Evolutionary conservation across 495 filamentous ascomycete species (phyloP), one percentile per base, ranked within the genome.

Genomic region (Talaromyces wortmannii): DNA sequence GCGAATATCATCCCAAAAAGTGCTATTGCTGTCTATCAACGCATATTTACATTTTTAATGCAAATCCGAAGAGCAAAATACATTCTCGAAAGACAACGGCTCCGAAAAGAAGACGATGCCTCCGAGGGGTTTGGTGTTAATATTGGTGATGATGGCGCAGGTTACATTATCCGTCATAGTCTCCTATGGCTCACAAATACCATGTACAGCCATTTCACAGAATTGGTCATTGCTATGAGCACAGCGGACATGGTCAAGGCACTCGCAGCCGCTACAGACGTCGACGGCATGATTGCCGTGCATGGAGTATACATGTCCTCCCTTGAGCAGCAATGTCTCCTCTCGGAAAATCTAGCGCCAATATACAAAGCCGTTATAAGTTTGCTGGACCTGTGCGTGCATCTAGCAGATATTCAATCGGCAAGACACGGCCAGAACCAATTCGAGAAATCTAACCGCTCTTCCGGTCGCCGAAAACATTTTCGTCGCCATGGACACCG

Each of bases 181-280:
- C 74, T 96, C 11, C 69, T 95, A 12, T 92, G 89, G 86, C 90
- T 95, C 64, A 75, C 82, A 52, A 86, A 89, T 59, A 81, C 78
- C 0, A 56, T 97, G 2, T 82, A 88, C 59, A 79, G 83, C 31
- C 91, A 97, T 62, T 67, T 95, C 3, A 87, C 84, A 10, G 82
- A 84, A 30, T 73, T 87, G 12, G 88, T 92, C 5, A 72, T 96
- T 5, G 78, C 74, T 4, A 82, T 81, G 0, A 74, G 80, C 43
- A 80, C 74, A 0, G 59, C 64, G 16, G 66, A 70, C 12, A 73
- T 97, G 64, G 67, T 69, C 11, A 67, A 61, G 12, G 65, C 73
- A 3, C 73, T 97, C 40, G 62, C 65, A 15, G 70, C 67, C 18
- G 81, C 90, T 0, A 77, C 80, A 31, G 91, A 95, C 60, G 82